These are phyloP conservation scores for Metarhizium brunneum DNA, from an alignment of 2,329 filamentous ascomycete species.

Conservation along the genomic window DNA sequence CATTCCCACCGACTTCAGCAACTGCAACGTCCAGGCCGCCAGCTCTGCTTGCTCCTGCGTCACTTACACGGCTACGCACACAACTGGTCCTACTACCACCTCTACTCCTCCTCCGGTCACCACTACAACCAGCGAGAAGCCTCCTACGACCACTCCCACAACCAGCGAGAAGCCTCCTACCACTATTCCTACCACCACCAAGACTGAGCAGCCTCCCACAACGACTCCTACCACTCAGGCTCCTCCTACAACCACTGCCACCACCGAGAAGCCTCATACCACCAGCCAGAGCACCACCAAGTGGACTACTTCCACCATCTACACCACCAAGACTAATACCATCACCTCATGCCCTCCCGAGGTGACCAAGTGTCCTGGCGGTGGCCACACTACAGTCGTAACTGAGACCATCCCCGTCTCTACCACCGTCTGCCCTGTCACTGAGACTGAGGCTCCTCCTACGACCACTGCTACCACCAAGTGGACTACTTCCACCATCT, in stretches of 20 bases:
- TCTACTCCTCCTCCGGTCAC: slow-evolving; percentile 3
- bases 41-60: slow-evolving; percentile 29
- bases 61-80: slow-evolving; percentile 24
- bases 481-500: slow-evolving; percentile 23
- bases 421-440: slow-evolving; percentile 34
- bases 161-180: slow-evolving; percentile 8
- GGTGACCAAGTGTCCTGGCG: slow-evolving; percentile 20
- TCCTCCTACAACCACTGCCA: slow-evolving; percentile 4
- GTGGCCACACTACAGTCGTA: slow-evolving; percentile 14
- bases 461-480: slow-evolving; percentile 7
- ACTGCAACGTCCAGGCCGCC: slow-evolving; percentile 17
- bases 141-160: not conserved
- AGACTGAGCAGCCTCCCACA: slow-evolving; percentile 2
- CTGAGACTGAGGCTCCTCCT: slow-evolving; percentile 7
- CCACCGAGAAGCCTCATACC: slow-evolving; percentile 3
- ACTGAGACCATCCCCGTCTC: slow-evolving; percentile 23
- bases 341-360: slow-evolving; percentile 20
- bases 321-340: slow-evolving; percentile 17
- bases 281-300: slow-evolving; percentile 7
- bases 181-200: slow-evolving; percentile 6
- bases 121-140: slow-evolving; percentile 2
- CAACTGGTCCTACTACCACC: slow-evolving; percentile 8
- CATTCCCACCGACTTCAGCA: slow-evolving; percentile 22
- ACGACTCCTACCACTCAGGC: slow-evolving; percentile 6
- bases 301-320: slow-evolving; percentile 23